Evolutionary conservation across 164 flowering plant species (phyloP).

Genomic region (Malania oleifera): DNA sequence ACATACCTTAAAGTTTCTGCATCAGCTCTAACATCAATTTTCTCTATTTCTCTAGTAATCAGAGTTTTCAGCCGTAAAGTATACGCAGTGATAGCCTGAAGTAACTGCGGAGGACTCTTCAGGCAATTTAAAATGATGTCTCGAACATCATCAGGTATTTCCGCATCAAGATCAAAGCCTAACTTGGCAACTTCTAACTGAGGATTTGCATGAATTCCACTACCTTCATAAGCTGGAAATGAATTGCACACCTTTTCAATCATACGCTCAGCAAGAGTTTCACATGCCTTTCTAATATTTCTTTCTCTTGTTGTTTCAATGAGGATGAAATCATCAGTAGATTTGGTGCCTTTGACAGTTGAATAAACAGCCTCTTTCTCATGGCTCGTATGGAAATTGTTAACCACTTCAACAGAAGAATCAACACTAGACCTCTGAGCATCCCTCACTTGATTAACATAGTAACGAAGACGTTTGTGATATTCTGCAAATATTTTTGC

Average conservation of each 20-base stretch:
- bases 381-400: slow-evolving; percentile 35
- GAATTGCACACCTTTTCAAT: slow-evolving; percentile 54
- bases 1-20: slow-evolving; percentile 85
- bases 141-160: slow-evolving; percentile 76
- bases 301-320: slow-evolving; percentile 80
- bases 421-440: slow-evolving; percentile 54
- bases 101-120: slow-evolving; percentile 71
- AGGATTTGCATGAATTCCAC: slow-evolving; percentile 70
- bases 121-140: slow-evolving; percentile 49
- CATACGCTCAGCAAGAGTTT: slow-evolving; percentile 65
- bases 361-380: slow-evolving; percentile 79
- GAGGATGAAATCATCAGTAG: slow-evolving; percentile 76
- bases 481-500: slow-evolving; percentile 93
- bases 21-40: slow-evolving; percentile 90
- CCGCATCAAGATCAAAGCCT: slow-evolving; percentile 85
- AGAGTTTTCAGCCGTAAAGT: slow-evolving; percentile 61
- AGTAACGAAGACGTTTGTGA: slow-evolving; percentile 70
- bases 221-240: slow-evolving; percentile 95
- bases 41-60: slow-evolving; percentile 75
- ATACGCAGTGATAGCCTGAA: slow-evolving; percentile 77
- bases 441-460: slow-evolving; percentile 88
- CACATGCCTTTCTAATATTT: slow-evolving; percentile 83
- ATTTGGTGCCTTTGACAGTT: slow-evolving; percentile 67
- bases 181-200: slow-evolving; percentile 72
- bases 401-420: slow-evolving; percentile 41